These are phyloP conservation scores for Tephrocybe sp. DNA, from an alignment of 768 basidiomycete species.

Conservation along the genomic window DNA sequence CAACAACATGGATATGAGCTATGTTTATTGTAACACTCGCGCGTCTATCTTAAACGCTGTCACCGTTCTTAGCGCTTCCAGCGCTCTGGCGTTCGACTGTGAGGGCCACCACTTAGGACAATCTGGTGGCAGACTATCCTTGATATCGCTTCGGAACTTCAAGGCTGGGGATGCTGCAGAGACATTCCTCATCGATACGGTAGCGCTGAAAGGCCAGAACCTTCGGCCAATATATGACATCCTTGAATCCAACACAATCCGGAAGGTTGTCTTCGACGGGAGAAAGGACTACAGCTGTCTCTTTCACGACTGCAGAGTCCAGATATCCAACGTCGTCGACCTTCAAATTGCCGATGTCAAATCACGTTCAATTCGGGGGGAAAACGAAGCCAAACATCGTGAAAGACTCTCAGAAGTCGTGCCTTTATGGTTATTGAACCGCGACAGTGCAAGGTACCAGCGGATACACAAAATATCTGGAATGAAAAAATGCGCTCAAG, in stretches of 20 bases:
- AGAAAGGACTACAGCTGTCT: conserved; percentile 15
- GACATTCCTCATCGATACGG: conserved; percentile 9
- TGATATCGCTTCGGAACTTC: conserved; percentile 8
- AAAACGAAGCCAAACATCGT: neutral
- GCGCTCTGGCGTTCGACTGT: conserved; percentile 16
- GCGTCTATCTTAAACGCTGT: neutral
- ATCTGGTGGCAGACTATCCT: conserved; percentile 6
- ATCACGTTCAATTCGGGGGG: conserved; percentile 8
- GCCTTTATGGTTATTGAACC: neutral
- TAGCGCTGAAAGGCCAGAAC: neutral
- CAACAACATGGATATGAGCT: neutral
- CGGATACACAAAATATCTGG: conserved; percentile 7
- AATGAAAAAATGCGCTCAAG: conserved; percentile 4
- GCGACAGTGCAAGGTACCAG: neutral
- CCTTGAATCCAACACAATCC: conserved; percentile 7
- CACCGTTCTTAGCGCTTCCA: neutral
- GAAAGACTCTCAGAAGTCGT: conserved; percentile 1
- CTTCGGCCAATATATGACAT: conserved; percentile 11
- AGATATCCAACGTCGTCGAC: conserved; percentile 6
- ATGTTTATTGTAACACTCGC: conserved; percentile 4
- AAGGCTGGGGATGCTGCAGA: neutral
- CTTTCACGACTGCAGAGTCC: conserved; percentile 3
- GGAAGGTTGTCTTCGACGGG: conserved; percentile 12
- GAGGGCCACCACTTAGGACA: conserved; percentile 10
- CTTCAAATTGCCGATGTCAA: conserved; percentile 12